Evolutionary conservation across 352 stramenopile genomes (phyloP), one percentile per base, ranked within the genome.

Genomic region (Nothophytophthora sp.): DNA sequence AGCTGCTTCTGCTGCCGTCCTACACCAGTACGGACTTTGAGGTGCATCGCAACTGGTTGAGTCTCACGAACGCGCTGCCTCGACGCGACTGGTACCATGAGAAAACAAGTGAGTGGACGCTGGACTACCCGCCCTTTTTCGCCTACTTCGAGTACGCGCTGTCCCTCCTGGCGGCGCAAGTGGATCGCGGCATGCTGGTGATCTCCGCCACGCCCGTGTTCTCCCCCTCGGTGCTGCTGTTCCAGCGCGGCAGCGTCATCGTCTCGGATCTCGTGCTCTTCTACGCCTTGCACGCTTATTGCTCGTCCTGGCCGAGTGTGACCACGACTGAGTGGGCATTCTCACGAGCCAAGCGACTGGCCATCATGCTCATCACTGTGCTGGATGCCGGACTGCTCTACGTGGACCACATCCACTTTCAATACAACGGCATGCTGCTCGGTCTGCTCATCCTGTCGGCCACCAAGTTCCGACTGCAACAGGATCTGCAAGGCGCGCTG

Each of bases 381-480:
- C 76, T 98, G 16, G 96, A 98, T 71, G 82, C 94, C 5, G 95
- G 91, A 3, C 66, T 99, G 29, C 66, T 99, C 7, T 90, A 97
- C 59, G 81, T 99, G 28, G 97, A 99, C 76, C 96, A 99, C 76
- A 95, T 99, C 32, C 97, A 99, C 70, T 99, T 99, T 77, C 97
- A 99, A 69, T 99, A 99, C 82, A 99, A 99, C 67, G 96, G 96
- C 12, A 95, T 99, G 79, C 66, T 99, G 15, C 73, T 99, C 6
- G 96, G 96, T 0, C 63, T 99, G 52, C 70, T 99, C 27, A 82
- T 98, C 28, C 69, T 97, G 34, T 98, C 92, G 5, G 65, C 97
- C 24, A 86, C 82, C 33, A 88, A 89, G 50, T 78, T 95, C 44
- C 63, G 79, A 28, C 57, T 90, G 51, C 70, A 89, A 44, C 70